Base-by-base conservation (phyloP, 495 filamentous ascomycete genomes). In the Daldinia concentrica region DNA sequence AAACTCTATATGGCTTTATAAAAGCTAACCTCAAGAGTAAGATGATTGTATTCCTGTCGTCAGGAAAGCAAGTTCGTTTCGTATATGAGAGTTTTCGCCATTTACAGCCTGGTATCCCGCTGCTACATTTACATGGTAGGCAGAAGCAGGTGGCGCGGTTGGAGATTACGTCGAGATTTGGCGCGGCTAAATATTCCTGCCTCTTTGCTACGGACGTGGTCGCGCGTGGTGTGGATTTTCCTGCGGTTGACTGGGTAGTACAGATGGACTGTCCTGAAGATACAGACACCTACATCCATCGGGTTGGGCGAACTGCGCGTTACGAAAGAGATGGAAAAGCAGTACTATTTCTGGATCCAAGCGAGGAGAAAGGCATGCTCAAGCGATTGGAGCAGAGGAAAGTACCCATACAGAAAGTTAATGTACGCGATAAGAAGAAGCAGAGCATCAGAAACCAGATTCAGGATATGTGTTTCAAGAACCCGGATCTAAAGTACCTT, bases 171-270 rank as follows among this genome's bases (percentile, higher is more conserved):
- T 86, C 85, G 4, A 88, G 89, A 41, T 99, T 97, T 76, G 87
- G 91, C 0, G 83, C 89, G 11, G 85, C 94, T 2, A 91, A 94
- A 72, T 84, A 91, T 45, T 88, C 90, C 3, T 97, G 96, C 73
- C 86, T 99, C 1, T 97, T 99, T 74, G 92, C 95, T 1, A 99
- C 95, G 0, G 95, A 99, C 77, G 92, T 99, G 32, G 93, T 94
- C 36, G 95, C 95, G 0, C 86, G 95, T 72, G 95, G 95, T 60
- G 85, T 99, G 8, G 95, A 99, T 77, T 98, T 99, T 77, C 95
- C 95, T 0, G 92, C 94, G 12, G 94, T 99, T 1, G 95, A 98
- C 78, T 99, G 95, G 94, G 95, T 99, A 9, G 90, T 98, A 51
- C 95, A 99, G 75, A 79, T 93, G 29, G 95, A 99, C 78, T 97